Conservation (phyloP, 2,329 filamentous ascomycete genomes). For the Bipolaris zeicola region DNA sequence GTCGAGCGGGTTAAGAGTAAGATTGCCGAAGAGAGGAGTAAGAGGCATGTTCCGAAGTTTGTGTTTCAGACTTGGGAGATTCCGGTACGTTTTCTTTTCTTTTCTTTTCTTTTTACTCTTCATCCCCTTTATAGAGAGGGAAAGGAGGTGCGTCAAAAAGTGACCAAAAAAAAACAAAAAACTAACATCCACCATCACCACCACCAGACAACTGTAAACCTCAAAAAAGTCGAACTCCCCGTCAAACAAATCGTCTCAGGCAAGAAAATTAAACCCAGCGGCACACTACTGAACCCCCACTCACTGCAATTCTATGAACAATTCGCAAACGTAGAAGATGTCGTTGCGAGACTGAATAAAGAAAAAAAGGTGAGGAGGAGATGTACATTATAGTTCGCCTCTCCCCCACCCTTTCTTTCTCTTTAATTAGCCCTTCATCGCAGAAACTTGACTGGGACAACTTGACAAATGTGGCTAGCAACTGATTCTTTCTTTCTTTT, state of each 20-base stretch:
- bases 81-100: conserved; percentile 63
- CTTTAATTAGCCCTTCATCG: background rate
- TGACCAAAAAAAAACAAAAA: background rate
- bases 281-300: conserved; percentile 76
- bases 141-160: too few relatives aligned
- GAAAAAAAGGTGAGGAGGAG: conserved; percentile 17
- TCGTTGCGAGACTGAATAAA: conserved; percentile 44
- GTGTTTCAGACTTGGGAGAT: conserved; percentile 82
- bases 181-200: background rate
- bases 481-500: too few relatives aligned
- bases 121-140: conserved; percentile 61
- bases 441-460: too few relatives aligned
- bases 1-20: conserved; percentile 65
- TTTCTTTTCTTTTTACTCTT: background rate
- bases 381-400: conserved; percentile 4
- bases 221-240: conserved; percentile 84
- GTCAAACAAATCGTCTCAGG: conserved; percentile 85
- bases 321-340: conserved; percentile 73
- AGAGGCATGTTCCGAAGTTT: conserved; percentile 77
- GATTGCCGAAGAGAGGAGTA: conserved; percentile 70
- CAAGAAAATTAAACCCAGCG: conserved; percentile 73
- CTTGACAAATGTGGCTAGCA: background rate
- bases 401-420: background rate
- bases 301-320: conserved; percentile 79
- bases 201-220: conserved; percentile 73